Evolutionary conservation across 805 yeast species (phyloP), one percentile per base, ranked within the genome.

Genomic region (Jamesozyma jinghongensis): DNA sequence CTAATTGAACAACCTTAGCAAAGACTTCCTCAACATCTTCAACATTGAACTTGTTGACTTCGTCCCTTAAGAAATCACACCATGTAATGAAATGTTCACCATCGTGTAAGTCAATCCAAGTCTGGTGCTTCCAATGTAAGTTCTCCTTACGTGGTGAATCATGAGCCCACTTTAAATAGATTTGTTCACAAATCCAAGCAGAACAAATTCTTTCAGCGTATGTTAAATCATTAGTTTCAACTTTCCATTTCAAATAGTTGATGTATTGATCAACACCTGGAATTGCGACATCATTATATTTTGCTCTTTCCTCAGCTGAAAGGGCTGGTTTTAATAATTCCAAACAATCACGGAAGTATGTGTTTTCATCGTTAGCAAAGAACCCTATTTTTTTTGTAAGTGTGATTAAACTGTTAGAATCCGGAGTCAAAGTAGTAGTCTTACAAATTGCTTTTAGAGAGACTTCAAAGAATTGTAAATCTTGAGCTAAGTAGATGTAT

Each of bases 81-180:
- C 79, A 75, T 3, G 46, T 51, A 33, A 63, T 59, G 42, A 75
- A 75, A 8, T 54, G 70, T 3, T 56, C 57, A 3, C 79, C 79
- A 45, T 71, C 68, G 46, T 74, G 79, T 38, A 74, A 54, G 34
- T 57, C 65, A 32, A 74, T 66, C 79, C 80, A 75, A 37, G 71
- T 75, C 36, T 68, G 64, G 43, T 68, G 57, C 45, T 69, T 72
- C 65, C 69, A 73, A 19, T 62, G 63, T 28, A 73, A 54, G 36
- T 61, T 50, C 1, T 14, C 18, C 13, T 57, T 42, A 26, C 50
- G 53, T 17, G 62, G 59, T 28, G 63, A 58, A 42, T 61, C 50
- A 26, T 69, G 64, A 1, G 77, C 77, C 80, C 79, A 75, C 19
- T 67, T 68, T 34, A 71, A 59, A 48, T 74, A 75, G 1, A 71